Conservation (phyloP, 441 rosid species). For the Dalechampia spathulata region DNA sequence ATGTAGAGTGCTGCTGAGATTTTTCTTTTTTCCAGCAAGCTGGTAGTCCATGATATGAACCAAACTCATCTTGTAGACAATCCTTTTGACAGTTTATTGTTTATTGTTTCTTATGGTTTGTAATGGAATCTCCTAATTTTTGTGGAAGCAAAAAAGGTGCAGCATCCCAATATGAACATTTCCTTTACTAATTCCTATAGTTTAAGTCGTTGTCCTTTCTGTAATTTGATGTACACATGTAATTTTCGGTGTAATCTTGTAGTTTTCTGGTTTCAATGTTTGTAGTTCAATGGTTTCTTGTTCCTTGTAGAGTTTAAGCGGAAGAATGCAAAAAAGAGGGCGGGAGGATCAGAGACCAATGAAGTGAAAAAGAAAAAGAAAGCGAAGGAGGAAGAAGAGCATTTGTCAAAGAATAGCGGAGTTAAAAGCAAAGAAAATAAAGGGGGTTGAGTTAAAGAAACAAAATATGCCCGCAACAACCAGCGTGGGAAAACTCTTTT, state of each 20-base stretch:
- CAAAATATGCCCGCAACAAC: not conserved
- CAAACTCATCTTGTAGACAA: no score
- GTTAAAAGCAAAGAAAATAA: constrained; percentile 21
- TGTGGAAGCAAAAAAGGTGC: not conserved
- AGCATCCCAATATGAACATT: not conserved
- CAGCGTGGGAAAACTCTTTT: no score
- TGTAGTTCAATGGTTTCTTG: not conserved
- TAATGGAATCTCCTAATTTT: not conserved
- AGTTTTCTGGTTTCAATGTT: not conserved
- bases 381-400: constrained; percentile 28
- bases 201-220: not conserved
- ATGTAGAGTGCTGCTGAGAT: no score
- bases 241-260: not conserved
- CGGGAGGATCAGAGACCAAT: constrained; percentile 31
- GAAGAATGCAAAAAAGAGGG: constrained; percentile 55
- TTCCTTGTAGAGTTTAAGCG: constrained; percentile 43
- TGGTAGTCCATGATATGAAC: no score
- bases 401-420: constrained; percentile 22
- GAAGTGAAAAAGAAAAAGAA: constrained; percentile 49
- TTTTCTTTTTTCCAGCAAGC: no score
- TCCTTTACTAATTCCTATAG: no score
- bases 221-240: not conserved
- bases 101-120: no score
- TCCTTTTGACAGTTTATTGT: not conserved
- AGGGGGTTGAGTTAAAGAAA: not conserved